Evolutionary conservation across 129 eudicot species (phyloP).

Genomic region (Dittrichia graveolens): DNA sequence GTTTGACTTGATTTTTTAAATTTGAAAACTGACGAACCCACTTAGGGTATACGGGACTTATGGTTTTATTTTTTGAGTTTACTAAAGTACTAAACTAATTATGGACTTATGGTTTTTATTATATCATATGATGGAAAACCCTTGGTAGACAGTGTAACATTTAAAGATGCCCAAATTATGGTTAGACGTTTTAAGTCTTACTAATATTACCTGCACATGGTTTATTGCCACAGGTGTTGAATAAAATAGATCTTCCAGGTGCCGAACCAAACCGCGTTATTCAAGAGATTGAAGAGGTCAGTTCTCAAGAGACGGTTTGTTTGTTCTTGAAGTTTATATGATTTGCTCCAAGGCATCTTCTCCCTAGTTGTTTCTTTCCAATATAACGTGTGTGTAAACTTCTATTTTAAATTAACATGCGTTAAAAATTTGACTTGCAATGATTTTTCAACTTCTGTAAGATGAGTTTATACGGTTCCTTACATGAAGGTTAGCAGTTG

Average conservation of each 20-base stretch:
- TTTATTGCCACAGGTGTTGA: slow-evolving; percentile 66
- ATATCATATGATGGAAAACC: neutral
- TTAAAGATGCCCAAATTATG: neutral
- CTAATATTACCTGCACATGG: neutral
- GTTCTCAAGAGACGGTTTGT: slow-evolving; percentile 33
- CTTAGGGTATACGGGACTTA: too few relatives aligned
- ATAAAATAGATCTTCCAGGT: slow-evolving; percentile 99
- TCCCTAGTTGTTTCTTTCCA: slow-evolving; percentile 3
- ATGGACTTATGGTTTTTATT: too few relatives aligned
- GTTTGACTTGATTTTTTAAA: too few relatives aligned
- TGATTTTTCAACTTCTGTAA: neutral
- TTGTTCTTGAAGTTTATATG: slow-evolving; percentile 13
- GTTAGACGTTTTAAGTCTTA: neutral
- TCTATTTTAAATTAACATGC: neutral
- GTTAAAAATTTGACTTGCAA: neutral
- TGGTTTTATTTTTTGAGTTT: too few relatives aligned
- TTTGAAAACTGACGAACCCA: too few relatives aligned
- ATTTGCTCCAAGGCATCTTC: slow-evolving; percentile 21
- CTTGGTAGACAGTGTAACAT: neutral
- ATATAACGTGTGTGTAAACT: slow-evolving; percentile 9
- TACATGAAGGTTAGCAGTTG: slow-evolving; percentile 11
- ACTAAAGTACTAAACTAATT: too few relatives aligned
- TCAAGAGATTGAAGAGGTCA: slow-evolving; percentile 96
- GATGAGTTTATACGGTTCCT: slow-evolving; percentile 3
- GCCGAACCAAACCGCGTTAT: slow-evolving; percentile 92